Percentiles rank a stretch among this genome's conserved stretches.
Evolutionary conservation across 2,329 filamentous ascomycete genomes (phyloP).

Genomic region (Aspergillus sojae): DNA sequence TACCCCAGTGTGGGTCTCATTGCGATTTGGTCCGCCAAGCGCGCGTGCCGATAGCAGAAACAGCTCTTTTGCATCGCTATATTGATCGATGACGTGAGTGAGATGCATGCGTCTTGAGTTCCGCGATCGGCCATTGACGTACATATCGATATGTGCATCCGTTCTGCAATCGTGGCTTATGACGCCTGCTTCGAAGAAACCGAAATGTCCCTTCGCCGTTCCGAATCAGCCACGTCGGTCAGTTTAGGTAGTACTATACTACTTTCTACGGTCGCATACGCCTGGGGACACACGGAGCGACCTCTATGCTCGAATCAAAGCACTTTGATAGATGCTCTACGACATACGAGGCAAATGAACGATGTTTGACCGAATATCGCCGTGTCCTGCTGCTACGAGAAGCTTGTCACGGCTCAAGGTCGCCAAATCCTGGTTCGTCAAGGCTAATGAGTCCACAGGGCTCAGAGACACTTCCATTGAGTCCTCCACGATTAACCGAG

Average conservation of each 20-base stretch:
- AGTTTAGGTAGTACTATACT: not conserved
- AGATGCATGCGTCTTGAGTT: not conserved
- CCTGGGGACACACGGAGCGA: not conserved
- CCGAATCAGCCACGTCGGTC: not conserved
- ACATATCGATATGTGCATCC: not conserved
- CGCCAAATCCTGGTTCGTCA: not conserved
- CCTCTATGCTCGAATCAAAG: fast-evolving
- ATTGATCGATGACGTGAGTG: too few species aligned
- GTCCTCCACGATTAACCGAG: not conserved
- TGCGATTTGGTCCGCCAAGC: not conserved
- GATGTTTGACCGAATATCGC: not conserved
- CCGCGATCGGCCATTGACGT: not conserved
- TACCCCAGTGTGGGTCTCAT: not conserved
- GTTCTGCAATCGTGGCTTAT: not conserved
- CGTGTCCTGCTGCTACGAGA: not conserved
- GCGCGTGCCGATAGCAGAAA: not conserved
- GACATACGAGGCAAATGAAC: fast-evolving
- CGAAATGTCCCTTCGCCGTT: not conserved
- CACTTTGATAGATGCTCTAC: not conserved
- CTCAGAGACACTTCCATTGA: not conserved
- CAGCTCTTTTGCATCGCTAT: not conserved
- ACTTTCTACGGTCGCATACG: not conserved
- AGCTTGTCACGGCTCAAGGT: not conserved
- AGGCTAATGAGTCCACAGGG: not conserved
- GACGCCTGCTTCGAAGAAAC: not conserved